These are phyloP conservation scores for Fusarium keratoplasticum DNA, from an alignment of 2,329 filamentous ascomycete species.

Conservation along the genomic window DNA sequence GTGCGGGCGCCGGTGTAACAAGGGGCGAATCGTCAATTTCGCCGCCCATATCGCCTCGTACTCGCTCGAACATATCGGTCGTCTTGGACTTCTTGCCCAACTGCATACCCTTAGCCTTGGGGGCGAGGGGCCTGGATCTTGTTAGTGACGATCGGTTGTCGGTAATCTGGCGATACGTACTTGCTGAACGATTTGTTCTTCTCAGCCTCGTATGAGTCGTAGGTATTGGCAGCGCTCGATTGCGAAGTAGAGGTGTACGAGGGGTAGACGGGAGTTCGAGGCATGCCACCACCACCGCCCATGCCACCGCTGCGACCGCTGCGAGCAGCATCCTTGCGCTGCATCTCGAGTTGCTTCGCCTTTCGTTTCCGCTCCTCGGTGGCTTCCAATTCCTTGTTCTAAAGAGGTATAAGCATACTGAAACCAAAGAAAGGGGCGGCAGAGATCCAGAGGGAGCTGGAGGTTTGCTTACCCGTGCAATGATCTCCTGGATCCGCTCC, in stretches of 20 bases:
- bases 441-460: not conserved
- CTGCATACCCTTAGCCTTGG: constrained; percentile 98
- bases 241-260: constrained; percentile 86
- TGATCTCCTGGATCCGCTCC: constrained; percentile 98
- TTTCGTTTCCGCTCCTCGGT: constrained; percentile 98
- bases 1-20: constrained; percentile 66
- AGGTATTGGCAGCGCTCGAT: constrained; percentile 80
- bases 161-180: constrained; percentile 56
- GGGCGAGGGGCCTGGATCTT: constrained; percentile 65
- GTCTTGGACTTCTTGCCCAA: constrained; percentile 99
- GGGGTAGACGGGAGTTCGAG: constrained; percentile 85
- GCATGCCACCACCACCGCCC: constrained; percentile 61
- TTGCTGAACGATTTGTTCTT: constrained; percentile 94
- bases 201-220: constrained; percentile 95
- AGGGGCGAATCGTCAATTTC: constrained; percentile 84
- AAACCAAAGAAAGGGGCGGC: not conserved
- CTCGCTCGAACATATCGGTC: constrained; percentile 96
- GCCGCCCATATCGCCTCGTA: constrained; percentile 89
- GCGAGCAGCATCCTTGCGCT: constrained; percentile 94
- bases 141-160: constrained; percentile 12
- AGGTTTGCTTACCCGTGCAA: constrained; percentile 75
- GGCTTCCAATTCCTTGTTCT: constrained; percentile 99
- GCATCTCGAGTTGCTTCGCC: constrained; percentile 98
- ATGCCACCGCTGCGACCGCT: constrained; percentile 61
- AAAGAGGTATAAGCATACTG: constrained; percentile 42